Evolutionary conservation across 2,329 filamentous ascomycete genomes (phyloP).

Genomic region (Colletotrichum sp.): DNA sequence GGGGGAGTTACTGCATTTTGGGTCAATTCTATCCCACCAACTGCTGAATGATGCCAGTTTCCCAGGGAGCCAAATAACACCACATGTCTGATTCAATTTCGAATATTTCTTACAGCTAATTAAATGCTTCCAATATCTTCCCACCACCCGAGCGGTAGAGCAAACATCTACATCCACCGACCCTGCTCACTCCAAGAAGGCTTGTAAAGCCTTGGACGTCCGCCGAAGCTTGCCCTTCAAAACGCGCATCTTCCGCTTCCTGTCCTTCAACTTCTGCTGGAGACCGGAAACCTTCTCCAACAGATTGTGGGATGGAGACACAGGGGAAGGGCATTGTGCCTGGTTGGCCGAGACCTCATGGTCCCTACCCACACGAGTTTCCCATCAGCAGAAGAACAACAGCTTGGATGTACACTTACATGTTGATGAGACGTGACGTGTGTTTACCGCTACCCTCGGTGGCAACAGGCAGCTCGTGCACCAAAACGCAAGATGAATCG

Average conservation of each 20-base stretch:
- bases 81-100: background rate
- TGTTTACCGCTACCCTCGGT: background rate
- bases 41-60: background rate
- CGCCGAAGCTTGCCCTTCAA: background rate
- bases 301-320: background rate
- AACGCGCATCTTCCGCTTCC: background rate
- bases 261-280: background rate
- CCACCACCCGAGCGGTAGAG: fast-evolving
- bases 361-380: fast-evolving
- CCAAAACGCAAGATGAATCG: background rate
- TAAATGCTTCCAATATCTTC: fast-evolving
- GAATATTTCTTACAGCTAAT: fast-evolving
- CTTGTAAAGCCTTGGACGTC: background rate
- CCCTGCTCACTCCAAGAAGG: background rate
- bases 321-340: background rate
- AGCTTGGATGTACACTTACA: background rate
- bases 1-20: fast-evolving
- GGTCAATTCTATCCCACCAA: fast-evolving
- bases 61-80: fast-evolving
- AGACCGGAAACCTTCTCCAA: background rate
- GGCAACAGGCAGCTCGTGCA: background rate
- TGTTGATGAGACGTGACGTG: background rate
- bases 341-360: background rate
- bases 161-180: background rate
- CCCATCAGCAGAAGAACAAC: background rate